These are phyloP conservation scores for Massariosphaeria phaeospora DNA, from an alignment of 495 filamentous ascomycete species.

Conservation along the genomic window DNA sequence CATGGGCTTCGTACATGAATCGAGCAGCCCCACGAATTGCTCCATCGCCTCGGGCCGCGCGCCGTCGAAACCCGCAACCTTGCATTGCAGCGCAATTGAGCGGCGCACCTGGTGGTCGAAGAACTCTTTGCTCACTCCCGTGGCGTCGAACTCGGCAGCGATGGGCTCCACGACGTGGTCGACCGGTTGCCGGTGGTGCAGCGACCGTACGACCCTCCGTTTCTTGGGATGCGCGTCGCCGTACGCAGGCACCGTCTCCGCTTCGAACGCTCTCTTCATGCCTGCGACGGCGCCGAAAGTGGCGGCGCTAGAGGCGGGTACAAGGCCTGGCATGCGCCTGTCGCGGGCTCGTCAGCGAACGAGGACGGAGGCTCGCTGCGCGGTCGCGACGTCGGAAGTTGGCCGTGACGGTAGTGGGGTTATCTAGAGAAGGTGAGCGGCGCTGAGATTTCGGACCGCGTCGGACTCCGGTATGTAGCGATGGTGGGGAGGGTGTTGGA, in stretches of 20 bases:
- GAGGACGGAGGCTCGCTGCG: background rate
- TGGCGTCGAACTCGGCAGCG: constrained; percentile 44
- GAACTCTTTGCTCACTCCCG: constrained; percentile 29
- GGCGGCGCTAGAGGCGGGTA: constrained; percentile 8
- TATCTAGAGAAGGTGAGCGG: background rate
- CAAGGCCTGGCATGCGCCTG: constrained; percentile 14
- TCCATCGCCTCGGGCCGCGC: constrained; percentile 57
- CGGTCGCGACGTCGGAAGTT: background rate
- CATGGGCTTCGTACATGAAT: constrained; percentile 66
- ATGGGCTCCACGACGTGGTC: constrained; percentile 40
- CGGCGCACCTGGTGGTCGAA: constrained; percentile 49
- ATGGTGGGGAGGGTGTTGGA: background rate
- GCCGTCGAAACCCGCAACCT: constrained; percentile 54
- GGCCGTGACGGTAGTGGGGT: background rate
- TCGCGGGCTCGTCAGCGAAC: background rate
- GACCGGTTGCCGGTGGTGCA: constrained; percentile 34
- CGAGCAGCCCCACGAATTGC: constrained; percentile 51
- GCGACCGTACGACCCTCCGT: constrained; percentile 47
- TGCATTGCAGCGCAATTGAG: constrained; percentile 52
- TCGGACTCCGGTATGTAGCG: no score
- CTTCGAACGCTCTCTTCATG: constrained; percentile 17
- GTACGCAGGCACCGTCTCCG: constrained; percentile 7
- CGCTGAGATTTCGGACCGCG: background rate
- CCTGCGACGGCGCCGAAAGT: background rate
- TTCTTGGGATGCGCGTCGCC: constrained; percentile 37